A percentile compares a stretch with the other conserved stretches of the same genome.
Evolutionary conservation across 352 stramenopile genomes (phyloP).

Genomic region (Phytophthora ohioensis): DNA sequence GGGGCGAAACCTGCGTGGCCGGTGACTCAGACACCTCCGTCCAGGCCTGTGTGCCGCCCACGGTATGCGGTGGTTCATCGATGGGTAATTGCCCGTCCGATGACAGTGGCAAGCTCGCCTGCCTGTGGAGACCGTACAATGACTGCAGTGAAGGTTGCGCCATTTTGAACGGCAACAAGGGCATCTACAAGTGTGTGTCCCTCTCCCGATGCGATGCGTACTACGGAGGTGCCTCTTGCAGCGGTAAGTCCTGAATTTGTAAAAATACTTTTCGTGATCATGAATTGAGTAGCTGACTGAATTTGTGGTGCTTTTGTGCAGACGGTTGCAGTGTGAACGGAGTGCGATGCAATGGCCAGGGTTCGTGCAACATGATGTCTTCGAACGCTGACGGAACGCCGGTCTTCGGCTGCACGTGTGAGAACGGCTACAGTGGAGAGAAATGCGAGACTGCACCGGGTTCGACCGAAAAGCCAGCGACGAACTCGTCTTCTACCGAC

Average conservation of each 20-base stretch:
- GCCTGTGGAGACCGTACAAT: constrained; percentile 53
- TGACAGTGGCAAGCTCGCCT: constrained; percentile 72
- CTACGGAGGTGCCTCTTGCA: constrained; percentile 62
- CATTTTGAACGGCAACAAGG: constrained; percentile 41
- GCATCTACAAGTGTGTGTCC: constrained; percentile 88
- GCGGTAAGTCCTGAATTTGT: constrained; percentile 41
- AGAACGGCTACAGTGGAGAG: constrained; percentile 75
- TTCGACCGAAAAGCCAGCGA: constrained; percentile 4
- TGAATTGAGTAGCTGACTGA: not conserved
- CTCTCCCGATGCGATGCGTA: constrained; percentile 80
- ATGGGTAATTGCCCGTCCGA: constrained; percentile 74
- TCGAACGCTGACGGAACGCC: constrained; percentile 43
- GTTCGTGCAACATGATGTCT: constrained; percentile 67
- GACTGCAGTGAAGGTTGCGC: constrained; percentile 39
- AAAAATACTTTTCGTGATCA: not conserved
- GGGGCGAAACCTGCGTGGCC: constrained; percentile 76
- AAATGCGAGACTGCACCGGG: constrained; percentile 47
- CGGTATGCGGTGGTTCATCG: constrained; percentile 60
- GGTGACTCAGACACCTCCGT: constrained; percentile 65
- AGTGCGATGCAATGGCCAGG: constrained; percentile 79
- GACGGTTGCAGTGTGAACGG: constrained; percentile 60
- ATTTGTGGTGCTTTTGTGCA: constrained; percentile 15
- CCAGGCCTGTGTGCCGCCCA: constrained; percentile 73
- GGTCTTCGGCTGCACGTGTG: constrained; percentile 68
- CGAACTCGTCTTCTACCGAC: constrained; percentile 19